Evolutionary conservation across 2,329 filamentous ascomycete genomes (phyloP).

Genomic region (Neofusicoccum umdonicola): DNA sequence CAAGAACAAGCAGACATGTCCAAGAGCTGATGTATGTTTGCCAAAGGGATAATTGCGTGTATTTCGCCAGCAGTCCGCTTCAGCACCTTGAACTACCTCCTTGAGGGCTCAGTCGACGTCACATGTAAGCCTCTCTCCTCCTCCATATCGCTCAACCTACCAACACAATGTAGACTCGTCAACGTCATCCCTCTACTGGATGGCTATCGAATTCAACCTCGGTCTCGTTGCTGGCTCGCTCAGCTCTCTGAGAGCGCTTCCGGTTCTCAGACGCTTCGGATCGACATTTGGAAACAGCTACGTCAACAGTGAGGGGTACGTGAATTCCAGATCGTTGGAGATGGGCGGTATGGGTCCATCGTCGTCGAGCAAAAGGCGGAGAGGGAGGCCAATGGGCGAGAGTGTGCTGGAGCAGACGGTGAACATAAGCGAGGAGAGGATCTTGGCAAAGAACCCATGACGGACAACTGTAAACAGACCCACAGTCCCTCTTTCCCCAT

Average conservation of each 20-base stretch:
- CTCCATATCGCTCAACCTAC: not conserved
- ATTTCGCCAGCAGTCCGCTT: not conserved
- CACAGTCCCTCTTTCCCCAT: too few relatives aligned
- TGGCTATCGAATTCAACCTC: not conserved
- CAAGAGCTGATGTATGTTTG: not conserved
- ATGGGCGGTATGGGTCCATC: not conserved
- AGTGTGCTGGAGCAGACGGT: not conserved
- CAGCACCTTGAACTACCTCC: not conserved
- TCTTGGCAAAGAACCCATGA: not conserved
- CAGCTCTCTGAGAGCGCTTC: not conserved
- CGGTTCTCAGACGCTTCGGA: not conserved
- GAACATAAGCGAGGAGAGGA: not conserved
- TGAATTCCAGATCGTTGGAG: not conserved
- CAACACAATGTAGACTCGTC: not conserved
- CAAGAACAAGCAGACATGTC: too few relatives aligned
- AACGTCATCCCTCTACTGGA: not conserved
- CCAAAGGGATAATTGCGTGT: not conserved
- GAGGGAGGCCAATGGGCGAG: not conserved
- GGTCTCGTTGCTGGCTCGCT: not conserved
- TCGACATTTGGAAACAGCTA: not conserved
- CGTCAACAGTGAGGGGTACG: not conserved
- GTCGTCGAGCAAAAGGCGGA: not conserved
- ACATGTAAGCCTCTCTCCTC: not conserved
- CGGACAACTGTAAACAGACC: too few relatives aligned
- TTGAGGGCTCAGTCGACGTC: not conserved